Evolutionary conservation across 441 rosid species (phyloP), one percentile per base, ranked within the genome.

Genomic region (Gossypium davidsonii): DNA sequence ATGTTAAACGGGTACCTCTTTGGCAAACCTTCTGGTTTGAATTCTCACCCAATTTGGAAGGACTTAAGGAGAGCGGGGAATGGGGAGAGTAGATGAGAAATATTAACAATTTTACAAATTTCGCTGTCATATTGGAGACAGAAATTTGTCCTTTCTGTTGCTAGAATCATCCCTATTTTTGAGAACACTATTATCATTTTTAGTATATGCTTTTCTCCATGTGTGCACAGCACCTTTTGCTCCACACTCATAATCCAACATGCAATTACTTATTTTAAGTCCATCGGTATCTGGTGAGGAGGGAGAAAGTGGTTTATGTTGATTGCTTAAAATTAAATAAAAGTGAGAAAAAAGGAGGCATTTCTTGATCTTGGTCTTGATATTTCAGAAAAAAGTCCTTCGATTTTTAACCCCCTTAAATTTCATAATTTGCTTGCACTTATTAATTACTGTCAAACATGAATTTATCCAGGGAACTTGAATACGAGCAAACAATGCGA

Each of bases 401-500:
- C 11, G 28, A 37, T 63, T 39, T 34, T 62, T 62, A 31, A 15
- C 12, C 34, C 48, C 14, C 18, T 52, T 2, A 31, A 68, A 49
- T 49, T 52, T 31, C 60, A 17, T 34, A 14, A 55, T 18, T 6
- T 53, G 60, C 52, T 2, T 53, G 62, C 51, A 61, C 14, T 14
- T 7, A 18, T 67, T 28, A 52, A 3, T 53, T 53, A 34, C 31
- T 11, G 31, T 53, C 59, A 48, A 25, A 34, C 46, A 26, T 48
- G 20, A 15, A 31, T 3, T 61, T n/a, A 70, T 31, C 78, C 86
- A 96, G 98, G 88, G 99, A 96, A 82, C 91, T 96, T 55, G 94
- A 89, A 68, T 96, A 89, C 26, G 88, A 85, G 79, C 79, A 86
- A 78, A 89, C 93, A 76, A 89, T 93, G 97, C 85, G 85, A 21